Evolutionary conservation across 1,139 yeast genomes (phyloP), one percentile per base, ranked within the genome.

Genomic region (Blastobotrys aristatus): DNA sequence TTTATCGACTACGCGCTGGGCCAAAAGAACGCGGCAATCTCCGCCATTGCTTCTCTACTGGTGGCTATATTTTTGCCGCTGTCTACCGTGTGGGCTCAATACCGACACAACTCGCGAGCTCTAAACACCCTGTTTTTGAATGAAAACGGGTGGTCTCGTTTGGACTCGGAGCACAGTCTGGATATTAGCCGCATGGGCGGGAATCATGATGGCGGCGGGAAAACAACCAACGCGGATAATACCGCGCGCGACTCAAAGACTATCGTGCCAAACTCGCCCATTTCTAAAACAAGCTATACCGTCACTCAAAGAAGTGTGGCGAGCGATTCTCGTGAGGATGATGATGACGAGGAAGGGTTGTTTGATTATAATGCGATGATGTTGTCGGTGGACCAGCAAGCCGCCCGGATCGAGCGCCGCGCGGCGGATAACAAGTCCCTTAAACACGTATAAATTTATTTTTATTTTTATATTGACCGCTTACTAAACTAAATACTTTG

Each of bases 61-160:
- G 78, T 76, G 13, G 84, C 84, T 0, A 61, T 86, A 30, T 83
- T 89, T 7, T 70, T 89, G 47, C 97, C 97, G 1, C 67, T 89
- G 44, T 80, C 95, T 0, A 80, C 96, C 0, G 76, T 88, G 74
- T 89, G 97, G 97, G 95, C 96, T 2, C 50, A 54, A 18, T 50
- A 56, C 47, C 29, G 36, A 8, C 20, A 43, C 40, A 36, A 27
- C 30, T 27, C 36, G 24, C 31, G 39, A 11, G 11, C 14, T 21
- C 8, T 17, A 30, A 41, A 41, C 38, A 41, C 38, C 7, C 10
- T 32, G 21, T 33, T 32, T 27, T 16, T 33, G 16, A 17, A 30
- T 11, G 36, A 14, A 11, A 22, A 29, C 16, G 35, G 43, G 14
- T 34, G 38, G 38, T 18, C 18, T 10, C 8, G 10, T 10, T 24